A percentile compares a stretch with the other conserved stretches of the same genome.
Evolutionary conservation across 2,329 filamentous ascomycete genomes (phyloP).

Genomic region (Trichophaea hybrida): DNA sequence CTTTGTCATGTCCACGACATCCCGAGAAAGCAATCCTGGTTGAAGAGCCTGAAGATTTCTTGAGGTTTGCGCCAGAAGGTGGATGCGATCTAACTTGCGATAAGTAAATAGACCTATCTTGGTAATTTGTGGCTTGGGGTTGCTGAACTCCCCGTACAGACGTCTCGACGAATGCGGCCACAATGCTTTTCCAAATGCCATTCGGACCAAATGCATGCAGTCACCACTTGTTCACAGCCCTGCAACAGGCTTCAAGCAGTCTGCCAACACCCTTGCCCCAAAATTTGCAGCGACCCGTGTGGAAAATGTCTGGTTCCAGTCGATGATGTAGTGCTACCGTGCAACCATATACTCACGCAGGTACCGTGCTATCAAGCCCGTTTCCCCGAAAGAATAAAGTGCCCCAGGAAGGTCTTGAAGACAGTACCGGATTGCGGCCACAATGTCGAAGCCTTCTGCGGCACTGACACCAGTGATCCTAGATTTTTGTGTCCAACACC

Average conservation of each 20-base stretch:
- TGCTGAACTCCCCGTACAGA: background rate
- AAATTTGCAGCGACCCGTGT: slow-evolving; percentile 29
- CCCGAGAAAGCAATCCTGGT: slow-evolving; percentile 39
- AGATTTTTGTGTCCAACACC: slow-evolving; percentile 36
- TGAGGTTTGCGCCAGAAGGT: slow-evolving; percentile 43
- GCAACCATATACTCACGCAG: slow-evolving; percentile 18
- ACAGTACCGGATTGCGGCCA: slow-evolving; percentile 44
- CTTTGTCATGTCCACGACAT: slow-evolving; percentile 50
- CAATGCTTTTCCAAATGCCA: slow-evolving; percentile 28
- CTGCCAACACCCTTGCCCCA: slow-evolving; percentile 31
- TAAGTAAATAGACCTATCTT: slow-evolving; percentile 5
- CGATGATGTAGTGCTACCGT: slow-evolving; percentile 10
- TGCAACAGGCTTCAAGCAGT: slow-evolving; percentile 27
- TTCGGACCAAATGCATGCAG: slow-evolving; percentile 23
- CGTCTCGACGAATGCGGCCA: slow-evolving; percentile 19
- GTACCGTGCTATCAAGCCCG: background rate
- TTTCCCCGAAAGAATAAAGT: slow-evolving; percentile 37
- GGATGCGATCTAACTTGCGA: slow-evolving; percentile 43
- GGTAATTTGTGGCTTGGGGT: background rate
- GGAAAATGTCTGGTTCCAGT: slow-evolving; percentile 15
- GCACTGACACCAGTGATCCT: slow-evolving; percentile 29
- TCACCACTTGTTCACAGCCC: slow-evolving; percentile 28
- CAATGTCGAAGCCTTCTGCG: slow-evolving; percentile 38
- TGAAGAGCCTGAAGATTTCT: slow-evolving; percentile 44
- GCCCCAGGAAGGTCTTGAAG: slow-evolving; percentile 36